Base-by-base conservation (phyloP, 352 stramenopile genomes). In the Globisporangium paroecandrum region DNA sequence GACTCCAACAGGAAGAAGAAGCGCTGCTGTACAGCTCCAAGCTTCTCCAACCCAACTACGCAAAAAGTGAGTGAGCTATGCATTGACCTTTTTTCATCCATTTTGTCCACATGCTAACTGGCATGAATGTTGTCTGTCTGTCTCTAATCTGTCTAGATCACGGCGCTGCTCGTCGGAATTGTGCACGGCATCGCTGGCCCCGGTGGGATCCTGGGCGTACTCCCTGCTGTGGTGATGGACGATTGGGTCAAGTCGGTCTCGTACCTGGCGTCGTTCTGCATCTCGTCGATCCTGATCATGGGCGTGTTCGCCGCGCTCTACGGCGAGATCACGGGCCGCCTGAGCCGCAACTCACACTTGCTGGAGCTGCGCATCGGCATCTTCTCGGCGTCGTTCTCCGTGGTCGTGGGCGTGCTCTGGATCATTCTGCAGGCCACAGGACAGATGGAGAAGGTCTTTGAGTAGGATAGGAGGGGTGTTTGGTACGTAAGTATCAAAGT, bases 231-330 rank as follows among this genome's bases (percentile, higher is more conserved):
- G 4, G 76, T 94, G 53, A 69, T 95, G 58, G 73, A 89, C 61
- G 69, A 93, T 66, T 84, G 75, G 73, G 53, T 62, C 60, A 84
- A 95, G 49, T 94, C 89, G 41, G 69, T 77, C 12, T 62, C 91
- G 20, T 98, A 98, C 73, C 71, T 98, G 1, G 79, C 70, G 3
- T 91, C 84, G 8, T 98, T 98, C 76, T 98, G 90, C 53, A 36
- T 91, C n/a, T 79, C 82, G 4, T 94, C 79, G n/a, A 97, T 93
- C 34, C 72, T 97, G 13, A 93, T 94, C 49, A 98, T 98, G 93
- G 93, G 90, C 49, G 76, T 84, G 4, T 98, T 97, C 78, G 89
- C 93, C 9, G 79, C 82, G 13, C 69, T 93, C 4, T 97, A 97
- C 67, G 90, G 93, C 36, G 85, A 89, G 58, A 53, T 81, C 59